phyloP scores from a whole-genome alignment of 192 early-diverging fungal genomes.

The Umbelopsis sp. region DNA sequence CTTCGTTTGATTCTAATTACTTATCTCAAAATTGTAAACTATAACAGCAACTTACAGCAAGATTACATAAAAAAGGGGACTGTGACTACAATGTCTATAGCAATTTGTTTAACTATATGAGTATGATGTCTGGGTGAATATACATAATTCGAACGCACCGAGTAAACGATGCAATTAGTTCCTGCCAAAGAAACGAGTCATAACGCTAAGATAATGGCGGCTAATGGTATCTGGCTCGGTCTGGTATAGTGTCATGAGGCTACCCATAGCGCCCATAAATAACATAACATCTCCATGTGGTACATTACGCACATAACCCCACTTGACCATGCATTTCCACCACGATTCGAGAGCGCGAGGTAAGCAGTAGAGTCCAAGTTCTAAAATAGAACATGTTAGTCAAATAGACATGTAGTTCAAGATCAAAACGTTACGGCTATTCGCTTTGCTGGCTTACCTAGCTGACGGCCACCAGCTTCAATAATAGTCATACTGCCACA shows the following conservation, averaged over 20 bases:
- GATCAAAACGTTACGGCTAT: too few species aligned
- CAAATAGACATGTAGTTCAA: too few species aligned
- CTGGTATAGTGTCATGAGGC: constrained; percentile 83
- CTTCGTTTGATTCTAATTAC: too few species aligned
- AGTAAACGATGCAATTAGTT: constrained; percentile 53
- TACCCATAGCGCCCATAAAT: constrained; percentile 73
- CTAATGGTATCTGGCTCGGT: constrained; percentile 72
- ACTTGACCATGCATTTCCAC: constrained; percentile 62
- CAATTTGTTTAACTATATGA: too few species aligned
- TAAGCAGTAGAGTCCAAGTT: constrained; percentile 84
- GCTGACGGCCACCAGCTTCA: constrained; percentile 61
- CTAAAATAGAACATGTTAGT: constrained; percentile 45
- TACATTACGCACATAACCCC: constrained; percentile 60
- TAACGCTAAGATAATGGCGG: constrained; percentile 74
- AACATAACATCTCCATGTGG: constrained; percentile 71
- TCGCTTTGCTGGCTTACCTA: too few species aligned
- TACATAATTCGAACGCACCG: neutral
- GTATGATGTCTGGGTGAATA: too few species aligned
- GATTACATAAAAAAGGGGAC: too few species aligned
- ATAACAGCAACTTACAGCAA: too few species aligned
- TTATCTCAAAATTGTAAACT: too few species aligned
- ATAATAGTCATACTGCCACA: constrained; percentile 60
- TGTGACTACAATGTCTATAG: neutral
- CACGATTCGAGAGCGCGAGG: constrained; percentile 74
- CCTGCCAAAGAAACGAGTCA: constrained; percentile 78